Evolutionary conservation across 2,329 filamentous ascomycete genomes (phyloP).

Genomic region (Orbilia brochopaga): DNA sequence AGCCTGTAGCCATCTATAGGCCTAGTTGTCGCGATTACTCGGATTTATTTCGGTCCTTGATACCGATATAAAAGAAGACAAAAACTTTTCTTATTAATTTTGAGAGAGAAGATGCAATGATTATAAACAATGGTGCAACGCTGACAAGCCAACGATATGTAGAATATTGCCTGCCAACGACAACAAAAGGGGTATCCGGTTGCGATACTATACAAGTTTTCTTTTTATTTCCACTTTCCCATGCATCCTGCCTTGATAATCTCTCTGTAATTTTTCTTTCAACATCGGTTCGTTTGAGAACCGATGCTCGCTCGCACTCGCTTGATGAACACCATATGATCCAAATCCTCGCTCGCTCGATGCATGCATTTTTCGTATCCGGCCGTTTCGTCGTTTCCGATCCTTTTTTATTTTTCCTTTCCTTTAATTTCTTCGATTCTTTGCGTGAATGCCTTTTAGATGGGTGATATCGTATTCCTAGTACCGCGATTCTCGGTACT

Average conservation of each 20-base stretch:
- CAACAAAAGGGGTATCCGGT: constrained; percentile 28
- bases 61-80: neutral
- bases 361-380: constrained; percentile 1
- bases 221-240: constrained; percentile 5
- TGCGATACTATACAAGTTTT: constrained; percentile 34
- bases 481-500: constrained; percentile 50
- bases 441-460: constrained; percentile 6
- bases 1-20: no score
- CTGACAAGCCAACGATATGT: constrained; percentile 4
- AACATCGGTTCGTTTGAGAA: no score
- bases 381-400: constrained; percentile 29
- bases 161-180: constrained; percentile 16
- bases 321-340: neutral
- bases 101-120: constrained; percentile 18
- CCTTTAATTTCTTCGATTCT: neutral
- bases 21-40: no score
- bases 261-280: no score
- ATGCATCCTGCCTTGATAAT: no score
- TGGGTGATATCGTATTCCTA: neutral
- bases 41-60: no score
- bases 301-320: neutral
- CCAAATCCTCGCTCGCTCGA: neutral
- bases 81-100: constrained; percentile 18
- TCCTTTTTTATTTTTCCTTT: neutral
- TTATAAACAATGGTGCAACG: constrained; percentile 3